Percentiles rank a stretch among this genome's conserved stretches.
phyloP scores from a whole-genome alignment of 23 red algal species.

The Gracilariopsis chorda region DNA sequence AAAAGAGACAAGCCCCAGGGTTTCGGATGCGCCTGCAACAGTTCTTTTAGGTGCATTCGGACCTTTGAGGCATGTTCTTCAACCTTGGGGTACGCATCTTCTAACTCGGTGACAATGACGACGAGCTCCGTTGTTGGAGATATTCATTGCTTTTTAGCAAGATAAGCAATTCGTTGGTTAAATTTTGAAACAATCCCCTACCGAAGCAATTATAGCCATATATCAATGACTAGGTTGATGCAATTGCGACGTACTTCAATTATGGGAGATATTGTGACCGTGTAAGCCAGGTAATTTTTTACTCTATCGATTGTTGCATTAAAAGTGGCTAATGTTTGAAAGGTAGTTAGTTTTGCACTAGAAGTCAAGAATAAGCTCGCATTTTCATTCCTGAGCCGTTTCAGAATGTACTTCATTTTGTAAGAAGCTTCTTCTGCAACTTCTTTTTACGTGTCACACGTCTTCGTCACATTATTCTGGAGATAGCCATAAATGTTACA shows the following conservation, averaged over 20 bases:
- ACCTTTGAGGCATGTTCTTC: neutral
- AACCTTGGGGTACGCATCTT: slow-evolving; percentile 19
- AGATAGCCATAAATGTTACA: slow-evolving; percentile 30
- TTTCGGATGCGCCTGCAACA: neutral
- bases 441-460: neutral
- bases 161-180: neutral
- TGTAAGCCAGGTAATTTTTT: slow-evolving; percentile 1
- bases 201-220: neutral
- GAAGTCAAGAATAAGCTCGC: neutral
- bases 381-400: slow-evolving; percentile 23
- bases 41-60: neutral
- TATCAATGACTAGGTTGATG: neutral
- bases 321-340: slow-evolving; percentile 3
- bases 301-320: neutral
- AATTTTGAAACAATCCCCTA: neutral
- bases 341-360: neutral
- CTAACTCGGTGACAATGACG: neutral
- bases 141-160: neutral
- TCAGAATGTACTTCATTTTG: slow-evolving; percentile 10
- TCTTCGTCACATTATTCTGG: neutral
- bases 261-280: neutral
- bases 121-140: neutral
- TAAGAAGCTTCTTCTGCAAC: neutral
- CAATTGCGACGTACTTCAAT: neutral
- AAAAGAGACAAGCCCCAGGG: neutral